These are phyloP conservation scores for Blastobotrys parvus DNA, from an alignment of 805 yeast genomes.

Conservation along the genomic window DNA sequence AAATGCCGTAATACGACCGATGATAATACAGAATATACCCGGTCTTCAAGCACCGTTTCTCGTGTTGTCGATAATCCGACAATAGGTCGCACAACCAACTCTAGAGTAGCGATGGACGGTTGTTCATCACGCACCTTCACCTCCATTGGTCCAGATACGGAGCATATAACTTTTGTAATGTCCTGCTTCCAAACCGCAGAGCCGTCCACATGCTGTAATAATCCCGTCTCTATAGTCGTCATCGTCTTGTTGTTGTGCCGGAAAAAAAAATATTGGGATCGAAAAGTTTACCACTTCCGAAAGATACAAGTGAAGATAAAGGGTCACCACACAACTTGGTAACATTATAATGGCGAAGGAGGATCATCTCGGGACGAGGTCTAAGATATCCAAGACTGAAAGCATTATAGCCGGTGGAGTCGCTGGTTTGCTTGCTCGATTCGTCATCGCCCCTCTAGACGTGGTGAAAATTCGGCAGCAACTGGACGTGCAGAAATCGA, in stretches of 20 bases:
- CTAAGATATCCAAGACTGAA: conserved; percentile 42
- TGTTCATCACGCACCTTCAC: conserved; percentile 73
- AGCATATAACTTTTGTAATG: conserved; percentile 51
- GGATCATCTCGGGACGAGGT: conserved; percentile 31
- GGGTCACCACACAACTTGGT: no score
- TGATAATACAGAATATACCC: conserved; percentile 52
- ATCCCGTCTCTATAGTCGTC: conserved; percentile 13
- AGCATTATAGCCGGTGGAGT: conserved; percentile 62
- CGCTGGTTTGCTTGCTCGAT: conserved; percentile 58
- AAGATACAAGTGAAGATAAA: no score
- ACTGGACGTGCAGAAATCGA: conserved; percentile 33
- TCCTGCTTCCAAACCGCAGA: conserved; percentile 54
- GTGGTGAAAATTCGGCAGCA: conserved; percentile 71
- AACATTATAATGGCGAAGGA: no score
- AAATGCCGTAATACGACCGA: conserved; percentile 50
- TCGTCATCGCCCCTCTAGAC: conserved; percentile 69
- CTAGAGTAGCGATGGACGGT: conserved; percentile 71
- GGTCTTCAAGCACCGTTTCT: conserved; percentile 70
- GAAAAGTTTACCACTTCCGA: no score
- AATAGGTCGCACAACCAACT: conserved; percentile 70
- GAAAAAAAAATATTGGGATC: not conserved
- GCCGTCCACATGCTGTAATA: conserved; percentile 66
- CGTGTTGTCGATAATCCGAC: conserved; percentile 63
- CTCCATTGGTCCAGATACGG: conserved; percentile 90
- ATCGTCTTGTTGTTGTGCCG: not conserved